These are phyloP conservation scores for Penicillium simplicissimum DNA, from an alignment of 495 filamentous ascomycete genomes.

Conservation along the genomic window DNA sequence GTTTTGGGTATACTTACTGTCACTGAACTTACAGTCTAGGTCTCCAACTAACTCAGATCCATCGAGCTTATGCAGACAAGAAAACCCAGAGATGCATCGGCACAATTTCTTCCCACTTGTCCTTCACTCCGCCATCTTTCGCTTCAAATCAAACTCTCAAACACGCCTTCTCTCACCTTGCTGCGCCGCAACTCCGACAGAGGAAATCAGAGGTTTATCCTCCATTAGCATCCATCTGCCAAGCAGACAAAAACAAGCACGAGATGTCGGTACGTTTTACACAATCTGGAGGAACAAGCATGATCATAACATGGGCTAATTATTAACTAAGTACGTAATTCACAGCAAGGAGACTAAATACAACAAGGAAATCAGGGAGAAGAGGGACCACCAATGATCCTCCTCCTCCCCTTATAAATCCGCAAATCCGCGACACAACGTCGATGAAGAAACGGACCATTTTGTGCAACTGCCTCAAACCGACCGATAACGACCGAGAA, in stretches of 20 bases:
- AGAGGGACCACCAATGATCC: conserved; percentile 12
- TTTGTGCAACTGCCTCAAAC: conserved; percentile 13
- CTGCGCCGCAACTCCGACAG: neutral
- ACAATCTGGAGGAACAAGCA: neutral
- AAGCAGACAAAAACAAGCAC: neutral
- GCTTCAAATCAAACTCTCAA: neutral
- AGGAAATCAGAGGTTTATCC: too few relatives aligned
- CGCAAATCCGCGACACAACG: conserved; percentile 4
- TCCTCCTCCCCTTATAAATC: conserved; percentile 15
- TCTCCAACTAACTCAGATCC: neutral
- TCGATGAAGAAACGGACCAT: conserved; percentile 4
- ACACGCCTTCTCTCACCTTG: neutral
- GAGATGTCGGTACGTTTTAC: neutral
- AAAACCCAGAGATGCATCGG: neutral
- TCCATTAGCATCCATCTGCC: too few relatives aligned
- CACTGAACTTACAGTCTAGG: neutral
- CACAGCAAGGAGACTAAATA: conserved; percentile 25
- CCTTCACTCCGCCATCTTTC: neutral
- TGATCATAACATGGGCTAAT: conserved; percentile 20
- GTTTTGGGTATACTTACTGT: neutral
- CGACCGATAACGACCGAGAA: neutral
- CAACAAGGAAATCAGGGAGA: conserved; percentile 20
- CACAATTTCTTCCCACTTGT: neutral
- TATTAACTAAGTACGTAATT: conserved; percentile 25
- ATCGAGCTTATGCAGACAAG: neutral